These are phyloP conservation scores for Cladochytrium replicatum DNA, from an alignment of 192 early-diverging fungal species.

Conservation along the genomic window DNA sequence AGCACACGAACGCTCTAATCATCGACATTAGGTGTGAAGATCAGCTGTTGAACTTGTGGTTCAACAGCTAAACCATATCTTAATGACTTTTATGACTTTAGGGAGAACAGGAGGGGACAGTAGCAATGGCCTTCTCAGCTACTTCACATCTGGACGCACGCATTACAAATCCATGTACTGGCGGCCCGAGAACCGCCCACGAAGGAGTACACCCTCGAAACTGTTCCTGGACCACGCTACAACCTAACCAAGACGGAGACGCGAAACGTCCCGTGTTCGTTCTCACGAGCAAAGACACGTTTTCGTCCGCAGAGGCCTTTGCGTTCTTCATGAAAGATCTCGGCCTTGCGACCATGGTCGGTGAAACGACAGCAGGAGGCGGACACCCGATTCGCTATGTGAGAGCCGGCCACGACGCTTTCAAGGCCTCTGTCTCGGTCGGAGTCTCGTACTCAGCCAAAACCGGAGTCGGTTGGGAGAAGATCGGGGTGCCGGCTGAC, in stretches of 20 bases:
- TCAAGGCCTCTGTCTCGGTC: slow-evolving; percentile 14
- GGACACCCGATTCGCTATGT: slow-evolving; percentile 8
- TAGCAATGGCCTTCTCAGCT: too few relatives aligned
- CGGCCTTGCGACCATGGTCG: slow-evolving; percentile 2
- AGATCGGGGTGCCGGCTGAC: slow-evolving; percentile 7
- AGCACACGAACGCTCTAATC: slow-evolving; percentile 11
- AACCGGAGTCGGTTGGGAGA: slow-evolving; percentile 13
- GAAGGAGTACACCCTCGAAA: too few relatives aligned
- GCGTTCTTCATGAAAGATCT: slow-evolving; percentile 9
- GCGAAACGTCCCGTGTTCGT: too few relatives aligned
- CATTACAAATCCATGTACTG: too few relatives aligned
- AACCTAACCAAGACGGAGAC: too few relatives aligned
- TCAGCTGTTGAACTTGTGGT: neutral
- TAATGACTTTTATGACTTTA: too few relatives aligned
- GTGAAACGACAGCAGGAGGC: slow-evolving; percentile 10
- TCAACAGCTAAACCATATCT: too few relatives aligned
- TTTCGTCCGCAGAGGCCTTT: neutral
- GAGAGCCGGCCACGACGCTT: slow-evolving; percentile 12
- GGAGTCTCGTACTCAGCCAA: neutral
- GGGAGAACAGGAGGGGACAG: too few relatives aligned
- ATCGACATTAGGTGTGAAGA: slow-evolving; percentile 10
- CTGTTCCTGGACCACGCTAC: too few relatives aligned
- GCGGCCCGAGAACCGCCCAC: too few relatives aligned
- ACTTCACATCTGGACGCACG: too few relatives aligned
- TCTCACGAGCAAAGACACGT: too few relatives aligned